Base-by-base conservation (phyloP, 2,329 filamentous ascomycete species). In the Apiospora arundinis region DNA sequence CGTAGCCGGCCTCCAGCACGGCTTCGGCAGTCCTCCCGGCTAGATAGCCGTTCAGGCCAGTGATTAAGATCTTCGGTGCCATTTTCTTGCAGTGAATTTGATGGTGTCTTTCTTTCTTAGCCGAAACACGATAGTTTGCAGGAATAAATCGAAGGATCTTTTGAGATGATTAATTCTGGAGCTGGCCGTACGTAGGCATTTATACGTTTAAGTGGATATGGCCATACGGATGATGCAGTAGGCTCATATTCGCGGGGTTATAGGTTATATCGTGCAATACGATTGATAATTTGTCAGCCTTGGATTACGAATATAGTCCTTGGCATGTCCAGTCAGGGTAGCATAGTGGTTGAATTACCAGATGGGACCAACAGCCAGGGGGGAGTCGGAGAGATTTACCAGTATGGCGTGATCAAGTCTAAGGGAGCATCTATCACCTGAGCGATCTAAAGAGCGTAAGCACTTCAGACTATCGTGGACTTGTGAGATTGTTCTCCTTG, bases 11-110 rank as follows among this genome's bases (percentile, higher is more conserved):
- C 42, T 69, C 74, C 49, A 79, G 65, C 2, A 73, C 71, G 45
- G 74, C 52, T 45, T 79, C 77, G 45, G 77, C 77, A 18, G 76
- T 75, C 28, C 77, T 73, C 52, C 76, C 78, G 44, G 77, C 78
- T 8, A 79, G 72, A 46, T 78, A 79, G 66, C 78, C 78, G 68
- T 78, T 79, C 66, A 79, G 69, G 12, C 78, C 78, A 40, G 78
- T 79, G 66, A 79, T 77, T n/a, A 79, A 74, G 68, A 79, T 65
- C 5, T 45, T 72, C 56, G 72, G 72, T 45, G 70, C 73, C 40
- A 72, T 69, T 32, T 8, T 67, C 1, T 16, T 12, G 9, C 8
- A n/a, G 14, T 32, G 9, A 21, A 8, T 8, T 21, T 1, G 42
- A 32, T 46, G 21, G 11, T 4, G 42, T 23, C 1, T 18, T 3